phyloP scores from a whole-genome alignment of 2,329 filamentous ascomycete species.

The Dryadomyces quercivorus region DNA sequence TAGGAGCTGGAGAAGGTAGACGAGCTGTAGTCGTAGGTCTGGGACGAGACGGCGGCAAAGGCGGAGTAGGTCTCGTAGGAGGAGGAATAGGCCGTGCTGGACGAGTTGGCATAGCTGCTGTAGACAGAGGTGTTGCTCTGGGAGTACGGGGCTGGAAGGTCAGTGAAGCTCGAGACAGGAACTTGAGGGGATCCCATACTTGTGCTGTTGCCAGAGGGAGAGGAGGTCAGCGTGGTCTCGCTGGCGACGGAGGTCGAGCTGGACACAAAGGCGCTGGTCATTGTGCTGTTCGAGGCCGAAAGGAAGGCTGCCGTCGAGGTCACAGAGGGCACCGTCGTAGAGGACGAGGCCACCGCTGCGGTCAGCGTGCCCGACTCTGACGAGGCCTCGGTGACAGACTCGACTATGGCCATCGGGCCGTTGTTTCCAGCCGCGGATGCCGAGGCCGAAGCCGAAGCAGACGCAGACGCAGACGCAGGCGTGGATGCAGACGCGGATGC shows the following conservation, averaged over 20 bases:
- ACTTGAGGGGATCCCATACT: neutral
- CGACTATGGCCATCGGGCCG: neutral
- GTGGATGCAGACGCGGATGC: slow-evolving; percentile 9
- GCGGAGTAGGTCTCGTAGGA: slow-evolving; percentile 3
- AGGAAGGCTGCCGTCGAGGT: no score
- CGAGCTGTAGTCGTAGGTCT: slow-evolving; percentile 8
- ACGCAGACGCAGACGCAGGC: neutral
- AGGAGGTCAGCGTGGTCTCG: no score
- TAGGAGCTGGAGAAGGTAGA: slow-evolving; percentile 13
- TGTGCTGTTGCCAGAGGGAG: neutral
- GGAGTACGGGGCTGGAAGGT: neutral
- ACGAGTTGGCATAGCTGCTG: neutral
- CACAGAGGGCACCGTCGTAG: no score
- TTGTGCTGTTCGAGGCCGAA: neutral
- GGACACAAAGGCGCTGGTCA: neutral
- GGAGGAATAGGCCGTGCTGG: slow-evolving; percentile 5
- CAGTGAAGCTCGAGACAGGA: no score
- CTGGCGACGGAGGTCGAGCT: no score
- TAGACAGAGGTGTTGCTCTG: neutral
- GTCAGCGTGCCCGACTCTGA: no score
- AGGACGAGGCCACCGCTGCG: no score
- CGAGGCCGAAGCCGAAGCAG: neutral
- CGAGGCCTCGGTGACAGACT: no score
- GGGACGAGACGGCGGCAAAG: neutral
- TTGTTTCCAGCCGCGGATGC: neutral